These are phyloP conservation scores for Hypoxylon sp. DNA, from an alignment of 2,329 filamentous ascomycete species.

Conservation along the genomic window DNA sequence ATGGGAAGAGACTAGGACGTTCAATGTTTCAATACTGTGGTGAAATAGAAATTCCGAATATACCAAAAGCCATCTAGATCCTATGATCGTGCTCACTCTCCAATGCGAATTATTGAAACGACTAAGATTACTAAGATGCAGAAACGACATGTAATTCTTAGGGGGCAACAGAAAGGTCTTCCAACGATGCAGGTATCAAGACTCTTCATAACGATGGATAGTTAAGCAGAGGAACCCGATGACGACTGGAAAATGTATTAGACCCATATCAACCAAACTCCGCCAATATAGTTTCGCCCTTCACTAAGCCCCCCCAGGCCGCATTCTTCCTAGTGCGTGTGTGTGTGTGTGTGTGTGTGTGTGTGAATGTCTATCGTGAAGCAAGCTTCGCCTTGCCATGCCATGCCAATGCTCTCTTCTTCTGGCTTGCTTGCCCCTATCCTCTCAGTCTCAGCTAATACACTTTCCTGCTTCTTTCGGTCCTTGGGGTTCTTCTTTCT, in stretches of 20 bases:
- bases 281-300: slow-evolving; percentile 61
- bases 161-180: slow-evolving; percentile 8
- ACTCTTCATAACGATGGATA: slow-evolving; percentile 22
- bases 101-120: not conserved
- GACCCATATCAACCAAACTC: slow-evolving; percentile 64
- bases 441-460: slow-evolving; percentile 17
- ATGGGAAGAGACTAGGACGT: slow-evolving; percentile 51
- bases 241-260: slow-evolving; percentile 59
- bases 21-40: slow-evolving; percentile 53
- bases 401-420: slow-evolving; percentile 10
- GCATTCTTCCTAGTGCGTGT: slow-evolving; percentile 44
- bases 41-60: slow-evolving; percentile 36
- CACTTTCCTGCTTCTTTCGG: slow-evolving; percentile 24
- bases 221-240: slow-evolving; percentile 29
- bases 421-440: slow-evolving; percentile 18
- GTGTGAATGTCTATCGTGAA: slow-evolving; percentile 45
- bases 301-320: slow-evolving; percentile 46
- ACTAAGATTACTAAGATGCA: not conserved
- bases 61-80: not conserved
- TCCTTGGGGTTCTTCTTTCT: slow-evolving; percentile 14
- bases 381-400: slow-evolving; percentile 24
- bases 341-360: slow-evolving; percentile 32
- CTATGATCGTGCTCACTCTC: not conserved
- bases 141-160: slow-evolving; percentile 19
- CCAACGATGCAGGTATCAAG: slow-evolving; percentile 20